Conservation (phyloP, 176 grass and related monocot genomes). For the Carex pumila region DNA sequence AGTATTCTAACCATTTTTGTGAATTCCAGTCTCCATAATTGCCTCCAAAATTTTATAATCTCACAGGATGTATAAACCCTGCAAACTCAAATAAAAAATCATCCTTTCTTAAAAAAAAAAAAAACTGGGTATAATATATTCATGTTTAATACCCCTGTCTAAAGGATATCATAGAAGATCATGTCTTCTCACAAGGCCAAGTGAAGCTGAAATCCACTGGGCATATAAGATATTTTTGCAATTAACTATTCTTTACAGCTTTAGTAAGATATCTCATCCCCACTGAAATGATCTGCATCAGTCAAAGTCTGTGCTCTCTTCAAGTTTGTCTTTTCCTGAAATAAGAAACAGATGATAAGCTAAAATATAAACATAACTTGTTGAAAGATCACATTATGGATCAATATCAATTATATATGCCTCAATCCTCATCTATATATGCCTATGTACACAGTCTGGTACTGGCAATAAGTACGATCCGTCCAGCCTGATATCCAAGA, state of each 20-base stretch:
- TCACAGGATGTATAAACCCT: not conserved
- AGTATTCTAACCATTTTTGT: not conserved
- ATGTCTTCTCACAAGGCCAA: not conserved
- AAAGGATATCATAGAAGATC: slow-evolving; percentile 2
- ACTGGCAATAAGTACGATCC: not conserved
- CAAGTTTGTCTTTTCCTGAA: slow-evolving; percentile 27
- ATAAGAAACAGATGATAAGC: slow-evolving; percentile 8
- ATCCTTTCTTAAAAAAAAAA: not conserved
- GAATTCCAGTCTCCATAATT: slow-evolving; percentile 4
- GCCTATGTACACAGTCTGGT: not conserved
- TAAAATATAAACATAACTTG: slow-evolving; percentile 7
- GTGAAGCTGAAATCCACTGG: not conserved
- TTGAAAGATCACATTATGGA: not conserved
- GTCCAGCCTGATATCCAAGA: not conserved
- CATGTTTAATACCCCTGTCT: not conserved
- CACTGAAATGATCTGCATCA: slow-evolving; percentile 64
- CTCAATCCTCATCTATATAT: not conserved
- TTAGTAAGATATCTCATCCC: slow-evolving; percentile 44
- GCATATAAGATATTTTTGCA: not conserved
- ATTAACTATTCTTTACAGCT: not conserved
- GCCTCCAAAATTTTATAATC: slow-evolving; percentile 9
- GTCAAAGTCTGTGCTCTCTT: slow-evolving; percentile 37
- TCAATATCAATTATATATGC: not conserved
- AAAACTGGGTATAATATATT: not conserved
- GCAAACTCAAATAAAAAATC: slow-evolving; percentile 6